Percentiles rank a stretch among this genome's conserved stretches.
phyloP scores from a whole-genome alignment of 2,329 filamentous ascomycete species.

The Sclerotinia spermophila region DNA sequence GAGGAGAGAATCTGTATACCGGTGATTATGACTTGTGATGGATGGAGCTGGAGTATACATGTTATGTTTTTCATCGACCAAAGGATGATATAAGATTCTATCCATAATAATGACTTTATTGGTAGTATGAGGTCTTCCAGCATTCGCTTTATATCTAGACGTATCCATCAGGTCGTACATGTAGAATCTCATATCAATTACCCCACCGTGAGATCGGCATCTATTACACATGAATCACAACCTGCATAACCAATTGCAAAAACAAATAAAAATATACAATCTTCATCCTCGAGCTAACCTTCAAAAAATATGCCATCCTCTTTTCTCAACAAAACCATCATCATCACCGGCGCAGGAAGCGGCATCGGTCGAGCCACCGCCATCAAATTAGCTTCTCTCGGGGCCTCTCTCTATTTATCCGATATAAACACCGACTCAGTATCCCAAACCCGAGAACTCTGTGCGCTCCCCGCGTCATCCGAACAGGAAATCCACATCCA shows the following conservation, averaged over 20 bases:
- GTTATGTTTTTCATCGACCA: neutral
- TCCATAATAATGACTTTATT: neutral
- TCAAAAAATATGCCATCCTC: neutral
- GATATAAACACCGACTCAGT: conserved; percentile 33
- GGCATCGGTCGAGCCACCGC: conserved; percentile 34
- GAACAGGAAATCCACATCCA: neutral
- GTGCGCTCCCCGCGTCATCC: neutral
- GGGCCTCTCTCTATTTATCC: conserved; percentile 32
- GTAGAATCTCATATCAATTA: neutral
- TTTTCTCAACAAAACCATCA: conserved; percentile 28
- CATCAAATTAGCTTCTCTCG: conserved; percentile 31
- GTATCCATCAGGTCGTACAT: neutral
- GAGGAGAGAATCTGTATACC: no score
- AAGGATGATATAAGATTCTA: no score
- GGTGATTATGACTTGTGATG: neutral
- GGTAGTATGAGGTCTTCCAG: neutral
- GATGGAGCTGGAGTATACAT: neutral
- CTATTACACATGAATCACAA: neutral
- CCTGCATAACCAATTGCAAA: neutral
- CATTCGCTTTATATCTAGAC: accelerated
- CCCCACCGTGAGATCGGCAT: neutral
- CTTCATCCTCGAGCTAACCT: neutral
- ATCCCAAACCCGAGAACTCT: conserved; percentile 22
- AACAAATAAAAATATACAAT: neutral
- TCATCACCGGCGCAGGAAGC: conserved; percentile 34